Evolutionary conservation across 208 protist species (phyloP).

Genomic region (Tritrichomonas musculus): DNA sequence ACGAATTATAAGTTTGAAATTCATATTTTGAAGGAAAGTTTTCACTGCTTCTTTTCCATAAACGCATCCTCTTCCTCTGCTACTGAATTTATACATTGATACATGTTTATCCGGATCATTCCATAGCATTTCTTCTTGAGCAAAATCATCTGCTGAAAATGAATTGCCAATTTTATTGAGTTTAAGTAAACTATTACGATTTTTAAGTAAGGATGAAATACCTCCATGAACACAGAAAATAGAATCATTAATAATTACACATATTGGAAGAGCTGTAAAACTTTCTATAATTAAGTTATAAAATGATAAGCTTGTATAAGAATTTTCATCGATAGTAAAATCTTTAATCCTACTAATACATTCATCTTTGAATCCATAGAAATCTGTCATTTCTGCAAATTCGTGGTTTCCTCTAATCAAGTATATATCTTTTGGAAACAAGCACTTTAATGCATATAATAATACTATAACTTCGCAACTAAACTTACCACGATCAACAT

Average conservation of each 20-base stretch:
- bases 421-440: neutral
- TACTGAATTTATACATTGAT: too few relatives aligned
- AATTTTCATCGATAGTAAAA: too few relatives aligned
- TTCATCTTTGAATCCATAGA: neutral
- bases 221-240: conserved; percentile 94
- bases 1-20: neutral
- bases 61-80: neutral
- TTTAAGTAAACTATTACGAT: conserved; percentile 45
- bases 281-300: neutral
- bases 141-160: neutral
- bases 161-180: neutral
- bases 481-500: too few relatives aligned
- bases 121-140: neutral
- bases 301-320: too few relatives aligned
- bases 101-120: neutral
- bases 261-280: neutral
- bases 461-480: neutral
- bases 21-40: neutral
- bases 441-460: neutral
- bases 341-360: neutral
- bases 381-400: neutral
- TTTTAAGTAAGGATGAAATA: conserved; percentile 89
- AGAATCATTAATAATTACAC: neutral
- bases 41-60: neutral
- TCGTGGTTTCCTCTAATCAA: neutral